Percentiles rank a stretch among this genome's conserved stretches.
phyloP scores from a whole-genome alignment of 768 basidiomycete genomes.

The Leccinum truebloodii region DNA sequence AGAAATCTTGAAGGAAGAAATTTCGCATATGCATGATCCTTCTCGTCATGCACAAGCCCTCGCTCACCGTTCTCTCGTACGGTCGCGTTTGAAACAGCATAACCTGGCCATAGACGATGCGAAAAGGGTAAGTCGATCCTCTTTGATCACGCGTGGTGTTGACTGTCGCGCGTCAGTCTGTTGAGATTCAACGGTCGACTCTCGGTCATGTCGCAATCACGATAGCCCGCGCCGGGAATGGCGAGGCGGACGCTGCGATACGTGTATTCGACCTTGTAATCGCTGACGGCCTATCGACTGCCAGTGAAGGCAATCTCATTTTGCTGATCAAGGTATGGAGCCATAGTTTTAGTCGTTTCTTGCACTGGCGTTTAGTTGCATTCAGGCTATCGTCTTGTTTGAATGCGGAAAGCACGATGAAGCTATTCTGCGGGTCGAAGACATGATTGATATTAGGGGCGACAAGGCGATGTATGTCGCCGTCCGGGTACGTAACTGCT shows the following conservation, averaged over 20 bases:
- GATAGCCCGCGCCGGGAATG: not conserved
- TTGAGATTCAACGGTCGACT: constrained; percentile 6
- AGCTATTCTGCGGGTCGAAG: constrained; percentile 9
- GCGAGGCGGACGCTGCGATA: constrained; percentile 3
- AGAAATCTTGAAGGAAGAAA: not conserved
- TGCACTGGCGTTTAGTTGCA: not conserved
- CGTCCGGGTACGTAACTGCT: constrained; percentile 2
- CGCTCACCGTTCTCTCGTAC: constrained; percentile 1
- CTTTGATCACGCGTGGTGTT: not conserved
- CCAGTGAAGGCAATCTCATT: constrained; percentile 10
- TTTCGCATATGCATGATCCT: not conserved
- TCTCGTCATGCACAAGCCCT: constrained; percentile 1
- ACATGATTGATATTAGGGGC: not conserved
- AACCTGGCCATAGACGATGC: constrained; percentile 9
- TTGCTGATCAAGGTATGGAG: constrained; percentile 12
- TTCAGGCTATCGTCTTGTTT: constrained; percentile 10
- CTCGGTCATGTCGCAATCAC: constrained; percentile 15
- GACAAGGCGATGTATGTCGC: not conserved
- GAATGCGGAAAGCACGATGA: constrained; percentile 6
- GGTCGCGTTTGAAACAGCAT: not conserved
- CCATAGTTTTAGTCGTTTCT: accelerated
- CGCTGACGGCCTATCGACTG: not conserved
- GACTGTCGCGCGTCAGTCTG: constrained; percentile 2
- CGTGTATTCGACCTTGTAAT: constrained; percentile 15
- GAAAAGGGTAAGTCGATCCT: not conserved